phyloP scores from a whole-genome alignment of 2,329 filamentous ascomycete genomes.

The Pleomassaria siparia region DNA sequence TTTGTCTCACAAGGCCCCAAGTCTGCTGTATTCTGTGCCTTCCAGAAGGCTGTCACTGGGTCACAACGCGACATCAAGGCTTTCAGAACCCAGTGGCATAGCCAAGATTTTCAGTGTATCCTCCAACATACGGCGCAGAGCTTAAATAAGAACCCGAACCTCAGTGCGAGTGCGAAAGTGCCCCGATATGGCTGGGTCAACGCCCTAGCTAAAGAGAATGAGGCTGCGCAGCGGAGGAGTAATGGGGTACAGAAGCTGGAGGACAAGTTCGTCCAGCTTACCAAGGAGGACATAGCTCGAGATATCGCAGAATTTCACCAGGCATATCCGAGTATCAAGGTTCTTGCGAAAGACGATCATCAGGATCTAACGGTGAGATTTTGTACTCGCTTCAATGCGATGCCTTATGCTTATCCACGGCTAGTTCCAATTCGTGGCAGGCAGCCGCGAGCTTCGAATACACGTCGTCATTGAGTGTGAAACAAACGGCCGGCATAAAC shows the following conservation, averaged over 20 bases:
- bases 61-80: constrained; percentile 40
- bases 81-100: constrained; percentile 43
- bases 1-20: constrained; percentile 31
- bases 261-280: constrained; percentile 12
- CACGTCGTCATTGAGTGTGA: constrained; percentile 30
- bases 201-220: constrained; percentile 22
- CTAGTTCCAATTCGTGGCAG: constrained; percentile 31
- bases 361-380: constrained; percentile 26
- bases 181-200: constrained; percentile 45
- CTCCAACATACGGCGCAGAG: constrained; percentile 42
- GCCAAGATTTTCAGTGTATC: constrained; percentile 37
- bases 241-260: constrained; percentile 12
- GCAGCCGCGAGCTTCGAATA: constrained; percentile 28
- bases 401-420: constrained; percentile 6
- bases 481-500: constrained; percentile 23
- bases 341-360: constrained; percentile 27
- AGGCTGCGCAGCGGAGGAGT: constrained; percentile 13
- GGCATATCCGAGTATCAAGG: constrained; percentile 28
- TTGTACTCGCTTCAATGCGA: neutral
- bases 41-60: constrained; percentile 41
- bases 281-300: constrained; percentile 22
- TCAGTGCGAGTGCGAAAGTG: constrained; percentile 37
- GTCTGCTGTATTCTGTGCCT: constrained; percentile 40
- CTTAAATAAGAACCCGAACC: constrained; percentile 37
- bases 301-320: constrained; percentile 29